A percentile compares a stretch with the other conserved stretches of the same genome.
These are phyloP conservation scores for Fragaria vesca DNA, from an alignment of 306 rosid species.

Conservation along the genomic window DNA sequence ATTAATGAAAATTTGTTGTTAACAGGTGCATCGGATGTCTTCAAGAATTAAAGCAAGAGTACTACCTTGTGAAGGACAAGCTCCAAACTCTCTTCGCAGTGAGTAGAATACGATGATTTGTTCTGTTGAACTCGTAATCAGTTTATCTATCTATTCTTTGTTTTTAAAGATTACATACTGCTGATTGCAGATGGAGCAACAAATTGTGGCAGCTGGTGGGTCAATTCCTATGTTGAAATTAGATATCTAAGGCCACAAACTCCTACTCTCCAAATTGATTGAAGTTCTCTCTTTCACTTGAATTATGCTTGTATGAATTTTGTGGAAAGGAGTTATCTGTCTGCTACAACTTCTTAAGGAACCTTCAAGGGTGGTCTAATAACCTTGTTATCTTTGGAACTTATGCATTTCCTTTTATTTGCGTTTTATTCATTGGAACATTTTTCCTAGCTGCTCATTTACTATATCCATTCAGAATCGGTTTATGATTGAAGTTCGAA, in stretches of 20 bases:
- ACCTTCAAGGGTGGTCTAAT: not conserved
- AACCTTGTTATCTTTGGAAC: not conserved
- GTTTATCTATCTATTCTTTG: not conserved
- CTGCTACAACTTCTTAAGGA: slow-evolving; percentile 18
- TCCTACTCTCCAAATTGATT: slow-evolving; percentile 17
- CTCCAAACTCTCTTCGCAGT: slow-evolving; percentile 77
- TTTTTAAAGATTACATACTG: slow-evolving; percentile 2
- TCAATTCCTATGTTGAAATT: slow-evolving; percentile 65
- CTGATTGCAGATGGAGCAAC: slow-evolving; percentile 80
- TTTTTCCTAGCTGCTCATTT: not conserved
- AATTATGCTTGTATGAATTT: slow-evolving; percentile 51
- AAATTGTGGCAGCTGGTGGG: slow-evolving; percentile 91
- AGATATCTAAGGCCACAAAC: slow-evolving; percentile 33
- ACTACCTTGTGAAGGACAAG: slow-evolving; percentile 73
- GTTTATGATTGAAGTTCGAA: not conserved
- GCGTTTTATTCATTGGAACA: not conserved
- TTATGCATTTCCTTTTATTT: slow-evolving; percentile 6
- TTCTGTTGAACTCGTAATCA: not conserved
- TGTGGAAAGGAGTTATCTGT: slow-evolving; percentile 29
- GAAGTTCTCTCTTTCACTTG: slow-evolving; percentile 36
- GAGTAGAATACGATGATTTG: slow-evolving; percentile 22
- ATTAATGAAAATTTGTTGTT: slow-evolving; percentile 13
- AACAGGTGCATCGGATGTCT: slow-evolving; percentile 81
- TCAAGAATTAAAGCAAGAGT: slow-evolving; percentile 86
- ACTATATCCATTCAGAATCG: not conserved